Evolutionary conservation across 352 stramenopile species (phyloP).

Genomic region (Peronospora destructor): DNA sequence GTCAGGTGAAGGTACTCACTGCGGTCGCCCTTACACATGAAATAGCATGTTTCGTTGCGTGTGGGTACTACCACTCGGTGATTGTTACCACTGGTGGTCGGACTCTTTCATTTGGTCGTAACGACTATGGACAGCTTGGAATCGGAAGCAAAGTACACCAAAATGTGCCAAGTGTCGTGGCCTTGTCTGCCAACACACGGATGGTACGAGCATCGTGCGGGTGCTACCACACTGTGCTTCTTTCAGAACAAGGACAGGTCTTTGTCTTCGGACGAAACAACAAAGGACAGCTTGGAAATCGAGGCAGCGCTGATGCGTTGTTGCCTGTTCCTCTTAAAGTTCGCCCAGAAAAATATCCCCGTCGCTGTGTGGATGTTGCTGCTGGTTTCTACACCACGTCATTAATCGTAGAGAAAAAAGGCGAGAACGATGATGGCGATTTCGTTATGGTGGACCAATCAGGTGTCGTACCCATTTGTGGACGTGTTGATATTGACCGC

Average conservation of each 20-base stretch:
- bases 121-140: slow-evolving; percentile 84
- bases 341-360: slow-evolving; percentile 69
- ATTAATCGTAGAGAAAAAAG: slow-evolving; percentile 77
- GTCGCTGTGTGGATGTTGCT: slow-evolving; percentile 72
- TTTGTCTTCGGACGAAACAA: slow-evolving; percentile 86
- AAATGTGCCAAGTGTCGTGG: slow-evolving; percentile 60
- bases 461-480: slow-evolving; percentile 60
- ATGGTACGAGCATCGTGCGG: slow-evolving; percentile 75
- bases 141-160: slow-evolving; percentile 83
- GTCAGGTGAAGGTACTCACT: slow-evolving; percentile 64
- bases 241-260: slow-evolving; percentile 79
- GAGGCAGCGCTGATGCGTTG: slow-evolving; percentile 73
- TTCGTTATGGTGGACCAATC: slow-evolving; percentile 52
- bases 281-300: slow-evolving; percentile 84
- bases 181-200: slow-evolving; percentile 56
- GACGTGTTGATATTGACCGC: slow-evolving; percentile 79
- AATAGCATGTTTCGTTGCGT: slow-evolving; percentile 72
- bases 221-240: slow-evolving; percentile 81
- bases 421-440: slow-evolving; percentile 75
- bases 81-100: slow-evolving; percentile 58
- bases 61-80: slow-evolving; percentile 82
- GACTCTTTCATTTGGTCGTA: slow-evolving; percentile 76
- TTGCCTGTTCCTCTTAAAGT: slow-evolving; percentile 78
- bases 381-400: slow-evolving; percentile 86
- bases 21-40: slow-evolving; percentile 59